Conservation (phyloP, 2,329 filamentous ascomycete species). For the Sporothrix luriei region DNA sequence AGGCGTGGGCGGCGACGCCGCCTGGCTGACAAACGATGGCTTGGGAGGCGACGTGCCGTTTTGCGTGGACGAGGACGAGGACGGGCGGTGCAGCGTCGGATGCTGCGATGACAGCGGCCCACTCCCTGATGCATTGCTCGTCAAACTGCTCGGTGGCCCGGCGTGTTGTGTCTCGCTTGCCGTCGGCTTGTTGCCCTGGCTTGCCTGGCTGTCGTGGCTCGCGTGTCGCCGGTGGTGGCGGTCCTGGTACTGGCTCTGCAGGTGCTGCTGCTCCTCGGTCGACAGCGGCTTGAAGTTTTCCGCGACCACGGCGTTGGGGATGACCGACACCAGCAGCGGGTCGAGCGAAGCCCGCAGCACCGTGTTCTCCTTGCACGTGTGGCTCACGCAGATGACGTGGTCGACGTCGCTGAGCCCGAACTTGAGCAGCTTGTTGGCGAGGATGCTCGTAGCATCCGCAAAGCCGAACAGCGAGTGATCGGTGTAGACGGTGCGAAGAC, state of each 20-base stretch:
- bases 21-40: slow-evolving; percentile 43
- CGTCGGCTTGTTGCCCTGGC: slow-evolving; percentile 4
- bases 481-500: slow-evolving; percentile 90
- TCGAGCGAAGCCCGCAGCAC: slow-evolving; percentile 92
- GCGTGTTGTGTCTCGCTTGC: background rate
- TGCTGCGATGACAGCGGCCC: background rate
- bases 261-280: slow-evolving; percentile 45
- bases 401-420: slow-evolving; percentile 96
- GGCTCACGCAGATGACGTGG: slow-evolving; percentile 96
- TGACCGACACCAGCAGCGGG: slow-evolving; percentile 95
- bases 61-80: slow-evolving; percentile 19
- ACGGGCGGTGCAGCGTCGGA: slow-evolving; percentile 4
- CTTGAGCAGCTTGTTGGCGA: slow-evolving; percentile 96
- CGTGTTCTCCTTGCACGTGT: slow-evolving; percentile 99
- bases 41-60: slow-evolving; percentile 30
- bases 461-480: slow-evolving; percentile 98
- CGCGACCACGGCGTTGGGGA: slow-evolving; percentile 95
- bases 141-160: background rate
- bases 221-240: slow-evolving; percentile 24
- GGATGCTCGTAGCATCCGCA: slow-evolving; percentile 90
- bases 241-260: slow-evolving; percentile 35
- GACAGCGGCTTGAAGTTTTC: slow-evolving; percentile 85
- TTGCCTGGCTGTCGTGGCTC: slow-evolving; percentile 24
- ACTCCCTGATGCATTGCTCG: background rate
- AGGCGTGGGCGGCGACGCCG: slow-evolving; percentile 47